Evolutionary conservation across 176 grass and related monocot genomes (phyloP), one percentile per base, ranked within the genome.

Genomic region (Musa beccarii): DNA sequence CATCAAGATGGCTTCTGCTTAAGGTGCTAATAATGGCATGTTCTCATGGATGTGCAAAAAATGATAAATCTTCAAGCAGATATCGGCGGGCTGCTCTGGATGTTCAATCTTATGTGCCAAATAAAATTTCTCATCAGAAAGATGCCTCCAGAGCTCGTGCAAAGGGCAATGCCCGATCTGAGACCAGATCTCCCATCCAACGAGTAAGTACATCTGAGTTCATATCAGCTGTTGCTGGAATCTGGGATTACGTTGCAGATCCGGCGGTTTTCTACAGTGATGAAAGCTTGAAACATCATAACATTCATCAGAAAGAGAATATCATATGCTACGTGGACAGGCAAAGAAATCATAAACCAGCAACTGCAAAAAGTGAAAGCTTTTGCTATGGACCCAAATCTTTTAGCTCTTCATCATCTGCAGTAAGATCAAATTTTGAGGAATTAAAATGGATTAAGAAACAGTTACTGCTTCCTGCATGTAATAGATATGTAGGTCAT

Each of bases 161-260:
- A 20, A 85, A 77, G 49, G 81, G 54, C 72, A 66, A 15, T 86
- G 43, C 59, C 51, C 78, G 82, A 68, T 76, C 84, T 66, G 69
- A 86, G 71, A 89, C 74, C 19, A 87, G 72, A 79, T 62, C 23
- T 74, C 71, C 53, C 51, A 70, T 68, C 26, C 92, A 68, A 71
- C 75, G 52, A 55, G 52, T 93, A 69, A 93, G 83, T 63, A 93
- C 88, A 68, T 76, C 90, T n/a, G 84, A 84, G 78, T 87, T 93
- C 64, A 71, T 83, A 53, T 83, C 82, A 25, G 85, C 75, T 73
- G 78, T 98, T 76, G 15, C 80, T 26, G 84, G 84, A 55, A 68
- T 93, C 52, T 93, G 88, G 90, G 87, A 88, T 80, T 86, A 85
- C 86, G 81, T 98, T 76, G 84, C 75, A 19, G 81, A 89, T 1